Evolutionary conservation across 176 grass and related monocot species (phyloP).

Genomic region (Cenchrus fungigraminus): DNA sequence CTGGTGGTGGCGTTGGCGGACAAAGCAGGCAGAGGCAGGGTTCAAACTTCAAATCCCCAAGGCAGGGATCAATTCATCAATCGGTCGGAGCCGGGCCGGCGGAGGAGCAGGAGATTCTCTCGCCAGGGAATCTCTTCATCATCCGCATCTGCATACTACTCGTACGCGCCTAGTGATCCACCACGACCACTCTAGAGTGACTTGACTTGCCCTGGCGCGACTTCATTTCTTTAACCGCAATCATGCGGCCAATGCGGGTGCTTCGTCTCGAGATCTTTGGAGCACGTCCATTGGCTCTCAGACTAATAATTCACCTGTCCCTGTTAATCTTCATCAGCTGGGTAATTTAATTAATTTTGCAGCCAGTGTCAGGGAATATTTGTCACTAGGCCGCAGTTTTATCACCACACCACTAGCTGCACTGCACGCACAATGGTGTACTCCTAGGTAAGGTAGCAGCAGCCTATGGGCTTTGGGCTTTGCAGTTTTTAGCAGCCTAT

Average conservation of each 20-base stretch:
- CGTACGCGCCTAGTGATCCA: too few relatives aligned
- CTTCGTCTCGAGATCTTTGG: neutral
- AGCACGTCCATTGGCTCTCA: too few relatives aligned
- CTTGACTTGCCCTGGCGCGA: too few relatives aligned
- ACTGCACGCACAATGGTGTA: neutral
- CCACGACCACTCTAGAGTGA: too few relatives aligned
- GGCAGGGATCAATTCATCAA: neutral
- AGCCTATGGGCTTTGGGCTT: neutral
- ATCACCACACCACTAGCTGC: neutral
- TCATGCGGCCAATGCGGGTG: neutral
- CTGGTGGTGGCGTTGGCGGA: neutral
- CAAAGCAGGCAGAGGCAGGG: neutral
- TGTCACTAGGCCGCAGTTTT: conserved; percentile 10
- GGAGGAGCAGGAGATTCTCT: conserved; percentile 12
- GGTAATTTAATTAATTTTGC: conserved; percentile 22
- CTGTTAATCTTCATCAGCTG: neutral
- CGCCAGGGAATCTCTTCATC: conserved; percentile 1
- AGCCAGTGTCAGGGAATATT: conserved; percentile 26
- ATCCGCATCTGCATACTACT: neutral
- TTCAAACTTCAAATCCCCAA: neutral
- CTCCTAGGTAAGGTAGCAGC: too few relatives aligned
- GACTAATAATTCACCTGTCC: neutral
- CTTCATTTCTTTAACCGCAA: neutral
- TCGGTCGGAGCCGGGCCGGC: neutral
- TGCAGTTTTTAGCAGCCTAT: neutral